These are phyloP conservation scores for Verticillium nonalfalfae DNA, from an alignment of 2,329 filamentous ascomycete species.

Conservation along the genomic window DNA sequence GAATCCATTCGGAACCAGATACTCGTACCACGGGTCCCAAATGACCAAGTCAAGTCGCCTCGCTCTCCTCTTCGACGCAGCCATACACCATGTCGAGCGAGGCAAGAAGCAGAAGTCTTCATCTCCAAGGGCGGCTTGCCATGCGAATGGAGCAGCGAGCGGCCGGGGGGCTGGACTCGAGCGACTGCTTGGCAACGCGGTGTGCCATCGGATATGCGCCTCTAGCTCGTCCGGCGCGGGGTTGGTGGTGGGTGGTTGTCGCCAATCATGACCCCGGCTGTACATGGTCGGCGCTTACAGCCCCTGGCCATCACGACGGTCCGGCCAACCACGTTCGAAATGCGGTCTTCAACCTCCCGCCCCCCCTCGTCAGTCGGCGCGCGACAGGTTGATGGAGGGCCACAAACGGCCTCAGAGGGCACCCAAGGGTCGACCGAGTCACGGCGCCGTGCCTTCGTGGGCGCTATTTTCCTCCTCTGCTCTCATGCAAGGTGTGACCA, in stretches of 20 bases:
- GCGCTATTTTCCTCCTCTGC: constrained; percentile 29
- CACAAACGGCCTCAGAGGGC: neutral
- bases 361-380: constrained; percentile 4
- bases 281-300: constrained; percentile 29
- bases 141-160: constrained; percentile 8
- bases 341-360: constrained; percentile 15
- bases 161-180: neutral
- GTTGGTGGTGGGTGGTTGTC: constrained; percentile 9
- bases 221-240: constrained; percentile 10
- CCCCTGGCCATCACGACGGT: constrained; percentile 20
- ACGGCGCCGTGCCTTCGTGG: constrained; percentile 16
- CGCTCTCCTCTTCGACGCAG: neutral
- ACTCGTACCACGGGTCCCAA: neutral
- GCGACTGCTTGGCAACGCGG: constrained; percentile 1
- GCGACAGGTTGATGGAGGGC: neutral
- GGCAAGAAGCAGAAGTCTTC: neutral
- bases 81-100: neutral
- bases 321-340: constrained; percentile 33
- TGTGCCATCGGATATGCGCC: constrained; percentile 2
- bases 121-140: neutral
- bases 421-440: neutral
- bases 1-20: neutral
- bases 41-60: neutral
- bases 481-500: constrained; percentile 30
- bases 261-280: constrained; percentile 17